Evolutionary conservation across 495 filamentous ascomycete species (phyloP).

Genomic region (Echria macrotheca): DNA sequence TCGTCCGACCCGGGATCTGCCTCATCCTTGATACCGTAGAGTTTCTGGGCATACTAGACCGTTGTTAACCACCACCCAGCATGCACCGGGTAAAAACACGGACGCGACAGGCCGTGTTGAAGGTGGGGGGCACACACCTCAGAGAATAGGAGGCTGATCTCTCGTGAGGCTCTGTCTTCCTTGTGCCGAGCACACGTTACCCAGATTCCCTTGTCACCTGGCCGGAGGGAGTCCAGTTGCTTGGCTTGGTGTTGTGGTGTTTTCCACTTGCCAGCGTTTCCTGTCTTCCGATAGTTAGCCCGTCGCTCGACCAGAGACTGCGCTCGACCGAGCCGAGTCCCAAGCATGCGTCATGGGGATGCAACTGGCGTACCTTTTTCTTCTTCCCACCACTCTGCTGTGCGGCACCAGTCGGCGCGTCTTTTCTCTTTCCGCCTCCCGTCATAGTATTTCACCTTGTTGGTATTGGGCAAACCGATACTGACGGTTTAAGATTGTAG

Average conservation of each 20-base stretch:
- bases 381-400: slow-evolving; percentile 21
- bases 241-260: slow-evolving; percentile 49
- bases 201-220: slow-evolving; percentile 83
- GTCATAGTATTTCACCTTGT: no score
- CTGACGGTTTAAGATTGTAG: no score
- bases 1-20: slow-evolving; percentile 33
- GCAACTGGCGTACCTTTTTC: slow-evolving; percentile 25
- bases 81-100: no score
- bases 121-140: slow-evolving; percentile 59
- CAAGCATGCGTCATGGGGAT: background rate
- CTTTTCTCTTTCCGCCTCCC: slow-evolving; percentile 24
- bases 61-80: no score
- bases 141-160: slow-evolving; percentile 67
- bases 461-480: no score
- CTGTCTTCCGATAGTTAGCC: slow-evolving; percentile 29
- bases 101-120: no score
- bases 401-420: slow-evolving; percentile 14
- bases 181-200: slow-evolving; percentile 77
- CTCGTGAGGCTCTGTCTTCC: slow-evolving; percentile 71
- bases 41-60: slow-evolving; percentile 49
- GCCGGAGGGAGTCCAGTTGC: slow-evolving; percentile 46
- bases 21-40: slow-evolving; percentile 50
- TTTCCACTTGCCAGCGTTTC: slow-evolving; percentile 50
- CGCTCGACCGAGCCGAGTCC: no score
- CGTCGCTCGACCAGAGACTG: background rate